Conservation (phyloP, 768 basidiomycete genomes). For the Suillus americanus region DNA sequence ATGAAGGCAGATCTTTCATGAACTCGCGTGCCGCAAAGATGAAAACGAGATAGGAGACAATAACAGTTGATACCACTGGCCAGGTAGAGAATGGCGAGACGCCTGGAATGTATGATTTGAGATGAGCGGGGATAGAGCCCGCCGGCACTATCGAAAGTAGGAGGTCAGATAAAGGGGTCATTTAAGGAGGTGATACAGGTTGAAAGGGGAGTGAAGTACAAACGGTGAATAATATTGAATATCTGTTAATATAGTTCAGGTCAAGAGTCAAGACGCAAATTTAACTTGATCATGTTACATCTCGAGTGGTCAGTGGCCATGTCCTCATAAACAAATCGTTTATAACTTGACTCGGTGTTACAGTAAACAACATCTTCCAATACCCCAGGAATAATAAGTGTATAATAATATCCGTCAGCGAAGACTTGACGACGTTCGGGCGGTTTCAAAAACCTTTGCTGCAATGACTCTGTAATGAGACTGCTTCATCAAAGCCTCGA, state of each 20-base stretch:
- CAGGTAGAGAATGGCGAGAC: slow-evolving; percentile 78
- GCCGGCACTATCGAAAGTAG: slow-evolving; percentile 51
- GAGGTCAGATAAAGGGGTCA: slow-evolving; percentile 72
- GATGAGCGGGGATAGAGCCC: slow-evolving; percentile 56
- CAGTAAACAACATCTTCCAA: too few species aligned
- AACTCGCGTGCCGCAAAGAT: slow-evolving; percentile 80
- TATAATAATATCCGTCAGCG: background rate
- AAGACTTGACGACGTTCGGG: background rate
- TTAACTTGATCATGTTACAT: background rate
- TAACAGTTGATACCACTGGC: slow-evolving; percentile 62
- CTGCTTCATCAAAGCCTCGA: background rate
- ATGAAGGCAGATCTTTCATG: slow-evolving; percentile 75
- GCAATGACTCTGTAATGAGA: background rate
- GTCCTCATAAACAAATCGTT: too few species aligned
- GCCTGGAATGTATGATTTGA: slow-evolving; percentile 67
- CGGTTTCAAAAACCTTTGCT: too few species aligned
- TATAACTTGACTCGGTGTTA: background rate
- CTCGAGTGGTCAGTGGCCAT: too few species aligned
- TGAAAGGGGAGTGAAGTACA: background rate
- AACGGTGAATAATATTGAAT: background rate
- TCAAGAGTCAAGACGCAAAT: background rate
- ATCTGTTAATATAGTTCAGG: background rate
- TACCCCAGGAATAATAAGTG: background rate
- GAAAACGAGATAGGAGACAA: slow-evolving; percentile 77
- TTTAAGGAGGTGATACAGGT: slow-evolving; percentile 28